Base-by-base conservation (phyloP, 768 basidiomycete genomes). In the Crucibulum laeve region DNA sequence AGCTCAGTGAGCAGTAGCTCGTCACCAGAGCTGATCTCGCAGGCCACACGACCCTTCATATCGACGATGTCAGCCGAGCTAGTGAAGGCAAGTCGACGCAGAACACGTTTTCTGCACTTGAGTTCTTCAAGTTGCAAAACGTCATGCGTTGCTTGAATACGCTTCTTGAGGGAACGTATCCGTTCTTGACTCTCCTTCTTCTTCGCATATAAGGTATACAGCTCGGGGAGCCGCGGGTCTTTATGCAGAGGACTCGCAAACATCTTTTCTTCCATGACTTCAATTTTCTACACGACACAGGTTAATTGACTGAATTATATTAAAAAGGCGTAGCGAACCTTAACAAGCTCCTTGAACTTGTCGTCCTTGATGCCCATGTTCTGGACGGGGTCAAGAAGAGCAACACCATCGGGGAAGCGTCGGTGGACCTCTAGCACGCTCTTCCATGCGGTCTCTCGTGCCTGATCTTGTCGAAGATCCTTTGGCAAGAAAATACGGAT, bases 291-390 rank as follows among this genome's bases (percentile, higher is more conserved):
- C 28, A 30, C 28, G 28, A 30, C 28, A 30, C 7, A 36, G 55
- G 11, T 3, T 10, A 10, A 10, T 35, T 34, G 34, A 40, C 40
- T 13, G 5, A 21, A 28, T 28, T 36, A 36, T 36, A 7, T 8
- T 17, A 22, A 36, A 10, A 7, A 30, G 5, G 30, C 25, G 13
- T 25, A 7, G n/a, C 34, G 19, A 44, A 92, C 94, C 66, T 89
- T 79, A 43, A 97, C 76, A 0, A 98, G 76, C 38, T 82, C 80
- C 56, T 80, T 80, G 69, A 99, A 99, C 53, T 88, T 91, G 25
- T 90, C 88, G 53, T 98, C 96, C 45, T 87, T 91, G 60, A 99
- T 96, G 7, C 82, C 84, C 92, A 98, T 93, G 59, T 97, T 91
- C 56, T 89, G 76, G 22, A 98, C 71, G 0, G 96, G 96, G 58